Percentiles rank a stretch among this genome's conserved stretches.
These are phyloP conservation scores for Exserohilum turcica DNA, from an alignment of 2,329 filamentous ascomycete genomes.

Conservation along the genomic window DNA sequence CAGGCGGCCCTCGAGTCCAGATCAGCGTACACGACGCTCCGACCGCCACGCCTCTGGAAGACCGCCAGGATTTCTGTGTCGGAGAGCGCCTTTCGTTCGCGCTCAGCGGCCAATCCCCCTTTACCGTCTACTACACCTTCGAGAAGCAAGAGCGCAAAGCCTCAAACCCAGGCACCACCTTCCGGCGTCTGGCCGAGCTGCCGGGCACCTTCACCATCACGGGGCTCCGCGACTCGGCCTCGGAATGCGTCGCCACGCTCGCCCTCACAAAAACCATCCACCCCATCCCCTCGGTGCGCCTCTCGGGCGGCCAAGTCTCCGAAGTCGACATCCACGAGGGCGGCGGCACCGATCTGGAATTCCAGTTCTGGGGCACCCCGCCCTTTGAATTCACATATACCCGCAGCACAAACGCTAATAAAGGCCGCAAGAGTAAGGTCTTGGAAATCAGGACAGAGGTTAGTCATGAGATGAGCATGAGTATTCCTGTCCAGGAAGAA, in stretches of 20 bases:
- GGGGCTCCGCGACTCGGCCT: conserved; percentile 83
- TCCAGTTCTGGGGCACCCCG: conserved; percentile 93
- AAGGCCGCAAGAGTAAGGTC: conserved; percentile 64
- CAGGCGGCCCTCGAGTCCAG: conserved; percentile 76
- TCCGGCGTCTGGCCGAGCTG: conserved; percentile 90
- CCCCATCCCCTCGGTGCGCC: conserved; percentile 86
- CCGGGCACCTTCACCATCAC: conserved; percentile 89
- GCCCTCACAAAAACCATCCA: conserved; percentile 84
- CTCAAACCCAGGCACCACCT: conserved; percentile 76
- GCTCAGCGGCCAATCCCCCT: conserved; percentile 86
- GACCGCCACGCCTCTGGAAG: conserved; percentile 84
- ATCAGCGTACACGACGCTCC: conserved; percentile 93
- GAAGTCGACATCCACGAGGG: conserved; percentile 96
- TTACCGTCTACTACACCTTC: conserved; percentile 92
- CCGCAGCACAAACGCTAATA: conserved; percentile 81
- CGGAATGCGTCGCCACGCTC: conserved; percentile 81
- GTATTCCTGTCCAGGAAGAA: conserved; percentile 84
- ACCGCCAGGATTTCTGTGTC: conserved; percentile 87
- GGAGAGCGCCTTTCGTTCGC: conserved; percentile 93
- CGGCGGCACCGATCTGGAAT: conserved; percentile 88
- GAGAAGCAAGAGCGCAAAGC: conserved; percentile 79
- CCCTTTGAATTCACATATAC: conserved; percentile 99
- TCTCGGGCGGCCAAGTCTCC: conserved; percentile 80
- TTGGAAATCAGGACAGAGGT: conserved; percentile 90
- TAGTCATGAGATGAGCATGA: conserved; percentile 80